Percentiles rank a stretch among this genome's conserved stretches.
Conservation (phyloP, 306 rosid species). For the Citrullus colocynthis region DNA sequence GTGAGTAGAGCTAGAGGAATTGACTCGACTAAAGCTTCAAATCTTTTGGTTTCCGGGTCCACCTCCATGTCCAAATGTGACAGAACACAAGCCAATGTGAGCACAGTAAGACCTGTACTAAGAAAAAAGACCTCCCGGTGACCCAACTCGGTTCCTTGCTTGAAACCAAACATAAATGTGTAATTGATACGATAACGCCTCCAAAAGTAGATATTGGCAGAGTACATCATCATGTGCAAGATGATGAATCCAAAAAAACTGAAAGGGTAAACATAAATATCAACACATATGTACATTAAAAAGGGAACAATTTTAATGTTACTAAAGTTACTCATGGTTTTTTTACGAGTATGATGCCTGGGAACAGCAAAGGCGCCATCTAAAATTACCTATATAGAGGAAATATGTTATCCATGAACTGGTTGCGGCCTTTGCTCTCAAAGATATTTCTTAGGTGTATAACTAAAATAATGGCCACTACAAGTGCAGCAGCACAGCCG, state of each 20-base stretch:
- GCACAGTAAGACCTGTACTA: slow-evolving; percentile 30
- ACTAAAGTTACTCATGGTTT: not conserved
- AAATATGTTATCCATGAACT: slow-evolving; percentile 50
- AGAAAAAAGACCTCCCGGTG: slow-evolving; percentile 44
- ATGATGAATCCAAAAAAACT: slow-evolving; percentile 62
- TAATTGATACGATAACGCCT: slow-evolving; percentile 59
- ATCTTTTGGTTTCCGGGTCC: slow-evolving; percentile 20
- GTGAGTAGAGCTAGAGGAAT: slow-evolving; percentile 46
- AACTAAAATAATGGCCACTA: slow-evolving; percentile 31
- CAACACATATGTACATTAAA: not conserved
- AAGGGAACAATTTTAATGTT: not conserved
- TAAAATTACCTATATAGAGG: slow-evolving; percentile 56
- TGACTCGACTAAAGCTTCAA: slow-evolving; percentile 26
- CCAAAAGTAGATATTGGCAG: slow-evolving; percentile 51
- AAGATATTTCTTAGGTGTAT: slow-evolving; percentile 47
- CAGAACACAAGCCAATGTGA: slow-evolving; percentile 35
- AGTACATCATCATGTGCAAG: slow-evolving; percentile 40
- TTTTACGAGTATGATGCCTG: not conserved
- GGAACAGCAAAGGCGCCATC: not conserved
- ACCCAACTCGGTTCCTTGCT: slow-evolving; percentile 63
- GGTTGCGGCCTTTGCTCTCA: slow-evolving; percentile 9
- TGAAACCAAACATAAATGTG: slow-evolving; percentile 62
- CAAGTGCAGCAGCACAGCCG: slow-evolving; percentile 44
- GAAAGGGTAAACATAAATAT: slow-evolving; percentile 12
- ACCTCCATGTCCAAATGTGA: slow-evolving; percentile 43